Base-by-base conservation (phyloP, 2,329 filamentous ascomycete species). In the Colletotrichum coccodes region DNA sequence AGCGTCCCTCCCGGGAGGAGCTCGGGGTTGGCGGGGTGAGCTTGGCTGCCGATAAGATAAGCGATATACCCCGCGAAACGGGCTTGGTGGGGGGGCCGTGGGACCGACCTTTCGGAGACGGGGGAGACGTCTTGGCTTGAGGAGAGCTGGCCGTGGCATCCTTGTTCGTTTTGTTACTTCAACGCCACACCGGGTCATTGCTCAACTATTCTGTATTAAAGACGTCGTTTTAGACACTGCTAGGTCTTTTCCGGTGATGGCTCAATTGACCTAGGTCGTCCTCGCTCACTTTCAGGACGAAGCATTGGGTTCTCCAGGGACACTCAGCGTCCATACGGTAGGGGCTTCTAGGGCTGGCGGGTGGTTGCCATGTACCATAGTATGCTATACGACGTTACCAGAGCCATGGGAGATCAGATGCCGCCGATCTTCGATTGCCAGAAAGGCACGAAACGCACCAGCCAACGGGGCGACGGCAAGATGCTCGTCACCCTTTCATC, bases 31-130 rank as follows among this genome's bases (percentile, higher is more conserved):
- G 56, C 42, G 56, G 56, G 54, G 38, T 9, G 21, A 58, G 54
- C 40, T 58, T 46, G 53, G 26, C 21, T 40, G 12, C 44, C 12
- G 57, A 60, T 60, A 60, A 60, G 57, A 60, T 60, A 50, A 40
- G 57, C 32, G 34, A 50, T 54, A 44, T 40, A 50, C 57, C 57
- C 57, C 57, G 44, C 57, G 44, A 60, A 60, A 50, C 18, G 32
- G 57, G 23, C 26, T 56, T 18, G 38, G 54, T 57, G 57, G 44
- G 38, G 44, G 38, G 57, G 21, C 44, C 23, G 57, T 40, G 40
- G 57, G 42, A 38, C 16, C 28, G 47, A 32, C 23, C 28, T 50
- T 40, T 23, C 23, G 47, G 46, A 49, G 26, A 14, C 26, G 46
- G 57, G 32, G 32, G 42, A 21, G 3, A 6, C 28, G 46, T 47